Percentiles rank a stretch among this genome's conserved stretches.
Conservation (phyloP, 1,284 basidiomycete species). For the Trichosporon sp. region DNA sequence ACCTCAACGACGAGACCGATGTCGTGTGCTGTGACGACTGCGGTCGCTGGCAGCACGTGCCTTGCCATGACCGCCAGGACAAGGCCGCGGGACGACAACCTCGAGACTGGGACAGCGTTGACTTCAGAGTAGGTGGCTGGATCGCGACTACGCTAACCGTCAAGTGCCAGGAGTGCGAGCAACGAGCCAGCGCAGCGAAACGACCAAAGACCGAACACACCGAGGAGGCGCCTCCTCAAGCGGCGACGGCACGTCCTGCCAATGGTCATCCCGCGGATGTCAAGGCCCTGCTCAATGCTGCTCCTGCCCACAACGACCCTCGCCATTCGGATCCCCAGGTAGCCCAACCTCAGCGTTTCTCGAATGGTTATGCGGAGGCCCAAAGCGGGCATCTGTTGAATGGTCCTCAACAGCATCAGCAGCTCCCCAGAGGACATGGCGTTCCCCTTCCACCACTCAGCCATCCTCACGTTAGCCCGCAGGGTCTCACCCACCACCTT, state of each 20-base stretch:
- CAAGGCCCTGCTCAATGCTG: neutral
- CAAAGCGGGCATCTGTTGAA: neutral
- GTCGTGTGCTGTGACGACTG: constrained; percentile 55
- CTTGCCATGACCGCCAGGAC: constrained; percentile 46
- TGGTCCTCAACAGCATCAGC: neutral
- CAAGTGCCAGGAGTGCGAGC: constrained; percentile 38
- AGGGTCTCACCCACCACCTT: too few species aligned
- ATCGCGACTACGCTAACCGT: neutral
- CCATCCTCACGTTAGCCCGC: neutral
- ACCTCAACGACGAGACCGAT: constrained; percentile 49
- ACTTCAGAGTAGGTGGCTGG: constrained; percentile 39
- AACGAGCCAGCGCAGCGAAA: constrained; percentile 25
- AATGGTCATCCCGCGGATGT: neutral
- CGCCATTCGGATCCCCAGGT: neutral
- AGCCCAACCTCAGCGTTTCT: neutral
- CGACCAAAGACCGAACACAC: constrained; percentile 10
- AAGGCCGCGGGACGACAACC: constrained; percentile 27
- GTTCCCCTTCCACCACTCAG: neutral
- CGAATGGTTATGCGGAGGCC: too few species aligned
- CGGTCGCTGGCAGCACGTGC: constrained; percentile 52
- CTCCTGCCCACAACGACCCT: neutral
- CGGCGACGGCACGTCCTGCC: neutral
- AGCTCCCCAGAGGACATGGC: neutral
- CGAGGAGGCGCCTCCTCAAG: neutral
- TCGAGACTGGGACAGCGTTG: constrained; percentile 49